These are phyloP conservation scores for Yarrowia keelungensis DNA, from an alignment of 805 yeast genomes.

Conservation along the genomic window DNA sequence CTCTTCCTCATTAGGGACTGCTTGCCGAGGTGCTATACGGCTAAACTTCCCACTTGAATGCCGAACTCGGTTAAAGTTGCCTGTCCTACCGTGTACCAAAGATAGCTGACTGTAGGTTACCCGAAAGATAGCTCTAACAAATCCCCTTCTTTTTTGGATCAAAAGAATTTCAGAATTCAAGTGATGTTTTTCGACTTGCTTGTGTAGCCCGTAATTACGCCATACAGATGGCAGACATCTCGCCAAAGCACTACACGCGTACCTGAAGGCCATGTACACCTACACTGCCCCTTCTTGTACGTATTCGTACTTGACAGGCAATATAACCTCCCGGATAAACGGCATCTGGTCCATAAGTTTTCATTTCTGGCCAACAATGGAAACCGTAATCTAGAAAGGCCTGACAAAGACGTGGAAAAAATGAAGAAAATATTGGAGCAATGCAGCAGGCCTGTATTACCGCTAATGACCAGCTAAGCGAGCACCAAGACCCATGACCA, in stretches of 20 bases:
- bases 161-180: too few species aligned
- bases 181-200: too few species aligned
- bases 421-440: not conserved
- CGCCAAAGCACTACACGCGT: too few species aligned
- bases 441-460: not conserved
- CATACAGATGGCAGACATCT: too few species aligned
- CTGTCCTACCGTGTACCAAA: not conserved
- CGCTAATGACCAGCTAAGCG: not conserved
- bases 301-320: too few species aligned
- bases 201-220: too few species aligned
- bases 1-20: not conserved
- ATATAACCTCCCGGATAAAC: too few species aligned
- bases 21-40: conserved; percentile 6
- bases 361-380: not conserved
- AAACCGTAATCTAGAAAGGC: not conserved
- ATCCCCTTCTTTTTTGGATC: too few species aligned
- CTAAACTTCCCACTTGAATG: conserved; percentile 1
- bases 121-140: too few species aligned
- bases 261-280: too few species aligned
- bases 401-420: not conserved
- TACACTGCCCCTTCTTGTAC: too few species aligned
- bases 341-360: not conserved
- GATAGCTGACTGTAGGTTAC: too few species aligned
- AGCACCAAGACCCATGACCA: conserved; percentile 3
- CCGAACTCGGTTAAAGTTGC: conserved; percentile 22